Percentiles rank a stretch among this genome's conserved stretches.
phyloP scores from a whole-genome alignment of 805 yeast species.

The Brettanomyces bruxellensis region DNA sequence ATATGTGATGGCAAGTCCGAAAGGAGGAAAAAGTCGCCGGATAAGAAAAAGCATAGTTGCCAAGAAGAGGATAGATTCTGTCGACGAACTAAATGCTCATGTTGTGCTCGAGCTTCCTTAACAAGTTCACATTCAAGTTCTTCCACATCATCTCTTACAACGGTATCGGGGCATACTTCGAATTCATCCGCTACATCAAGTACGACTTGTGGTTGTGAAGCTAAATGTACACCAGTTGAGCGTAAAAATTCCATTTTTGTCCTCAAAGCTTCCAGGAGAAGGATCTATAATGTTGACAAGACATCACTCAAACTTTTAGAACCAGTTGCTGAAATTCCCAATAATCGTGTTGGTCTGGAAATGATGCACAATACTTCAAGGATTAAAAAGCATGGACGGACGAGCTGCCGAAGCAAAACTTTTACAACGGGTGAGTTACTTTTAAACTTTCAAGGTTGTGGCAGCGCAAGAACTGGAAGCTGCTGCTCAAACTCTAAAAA shows the following conservation, averaged over 20 bases:
- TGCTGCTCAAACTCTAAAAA: neutral
- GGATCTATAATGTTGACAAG: constrained; percentile 27
- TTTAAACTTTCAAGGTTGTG: neutral
- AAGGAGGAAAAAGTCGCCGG: neutral
- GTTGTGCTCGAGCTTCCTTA: neutral
- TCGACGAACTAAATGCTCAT: neutral
- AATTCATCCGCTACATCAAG: neutral
- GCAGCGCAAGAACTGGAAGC: neutral
- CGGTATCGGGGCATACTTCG: neutral
- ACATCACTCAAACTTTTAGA: constrained; percentile 24
- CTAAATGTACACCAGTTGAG: neutral
- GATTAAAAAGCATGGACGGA: constrained; percentile 11
- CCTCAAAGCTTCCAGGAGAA: constrained; percentile 25
- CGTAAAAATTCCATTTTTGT: constrained; percentile 20
- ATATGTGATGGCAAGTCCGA: neutral
- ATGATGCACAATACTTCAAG: constrained; percentile 17
- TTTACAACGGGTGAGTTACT: neutral
- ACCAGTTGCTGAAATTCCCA: constrained; percentile 26
- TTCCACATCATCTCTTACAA: neutral
- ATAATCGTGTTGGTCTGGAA: constrained; percentile 23
- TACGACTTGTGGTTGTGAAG: neutral
- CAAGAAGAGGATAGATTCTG: neutral
- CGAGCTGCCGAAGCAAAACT: constrained; percentile 8
- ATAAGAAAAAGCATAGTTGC: no score
- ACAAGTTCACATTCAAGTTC: neutral